phyloP scores from a whole-genome alignment of 23 red algal species.

The Chondrus crispus region DNA sequence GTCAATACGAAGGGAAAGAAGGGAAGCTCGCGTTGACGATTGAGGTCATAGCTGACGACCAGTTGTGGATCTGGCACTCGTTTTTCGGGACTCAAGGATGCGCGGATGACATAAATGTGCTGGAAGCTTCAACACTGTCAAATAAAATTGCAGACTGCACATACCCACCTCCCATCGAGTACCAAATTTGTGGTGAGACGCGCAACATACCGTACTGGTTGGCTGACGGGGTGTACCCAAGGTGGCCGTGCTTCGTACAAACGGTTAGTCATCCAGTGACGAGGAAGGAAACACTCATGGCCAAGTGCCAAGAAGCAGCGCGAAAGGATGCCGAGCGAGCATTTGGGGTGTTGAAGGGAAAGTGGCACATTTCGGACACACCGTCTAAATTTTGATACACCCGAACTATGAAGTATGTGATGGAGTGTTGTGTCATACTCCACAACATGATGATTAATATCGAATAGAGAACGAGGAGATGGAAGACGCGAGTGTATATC shows the following conservation, averaged over 20 bases:
- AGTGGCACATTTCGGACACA: neutral
- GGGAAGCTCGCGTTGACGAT: neutral
- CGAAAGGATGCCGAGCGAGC: neutral
- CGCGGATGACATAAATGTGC: neutral
- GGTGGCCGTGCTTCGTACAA: neutral
- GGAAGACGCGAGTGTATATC: neutral
- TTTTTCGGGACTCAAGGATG: neutral
- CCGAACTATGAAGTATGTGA: neutral
- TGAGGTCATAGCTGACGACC: neutral
- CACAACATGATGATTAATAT: neutral
- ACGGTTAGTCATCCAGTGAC: neutral
- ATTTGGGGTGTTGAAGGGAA: neutral
- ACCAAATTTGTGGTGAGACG: neutral
- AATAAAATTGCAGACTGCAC: neutral
- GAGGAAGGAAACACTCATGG: neutral
- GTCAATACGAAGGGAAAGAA: neutral
- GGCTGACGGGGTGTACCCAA: neutral
- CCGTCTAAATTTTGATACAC: neutral
- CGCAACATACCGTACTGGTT: conserved; percentile 1
- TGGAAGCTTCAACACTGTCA: neutral
- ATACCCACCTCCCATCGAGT: neutral
- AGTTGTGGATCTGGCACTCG: neutral
- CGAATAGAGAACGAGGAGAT: neutral
- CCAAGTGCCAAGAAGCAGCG: neutral
- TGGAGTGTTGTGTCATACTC: neutral